These are phyloP conservation scores for Fusarium albosuccineum DNA, from an alignment of 2,329 filamentous ascomycete genomes.

Conservation along the genomic window DNA sequence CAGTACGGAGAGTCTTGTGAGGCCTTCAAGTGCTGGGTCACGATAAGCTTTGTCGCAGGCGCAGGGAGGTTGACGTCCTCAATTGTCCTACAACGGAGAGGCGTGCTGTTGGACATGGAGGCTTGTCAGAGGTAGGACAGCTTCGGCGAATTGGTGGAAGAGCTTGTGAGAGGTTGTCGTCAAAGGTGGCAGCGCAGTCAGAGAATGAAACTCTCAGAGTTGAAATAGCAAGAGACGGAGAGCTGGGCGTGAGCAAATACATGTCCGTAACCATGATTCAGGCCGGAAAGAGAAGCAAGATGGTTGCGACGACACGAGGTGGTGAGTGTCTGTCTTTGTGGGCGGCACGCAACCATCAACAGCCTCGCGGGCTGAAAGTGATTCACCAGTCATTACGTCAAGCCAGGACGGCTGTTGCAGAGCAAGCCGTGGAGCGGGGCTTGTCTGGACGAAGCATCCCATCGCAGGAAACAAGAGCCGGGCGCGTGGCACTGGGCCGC, in stretches of 20 bases:
- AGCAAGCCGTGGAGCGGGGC: conserved; percentile 8
- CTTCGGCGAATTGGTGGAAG: conserved; percentile 9
- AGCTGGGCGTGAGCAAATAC: conserved; percentile 21
- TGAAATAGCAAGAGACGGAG: conserved; percentile 5
- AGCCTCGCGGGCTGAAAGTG: conserved; percentile 14
- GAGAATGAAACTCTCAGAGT: conserved; percentile 11
- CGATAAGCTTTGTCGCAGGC: conserved; percentile 60
- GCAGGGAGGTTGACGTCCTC: conserved; percentile 54
- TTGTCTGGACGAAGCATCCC: conserved; percentile 2
- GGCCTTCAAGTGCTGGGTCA: conserved; percentile 58
- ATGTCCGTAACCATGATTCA: conserved; percentile 25
- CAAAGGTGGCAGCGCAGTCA: neutral
- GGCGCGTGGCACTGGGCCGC: conserved; percentile 9
- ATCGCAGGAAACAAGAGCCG: neutral
- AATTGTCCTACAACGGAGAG: conserved; percentile 43
- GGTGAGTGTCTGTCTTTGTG: conserved; percentile 20
- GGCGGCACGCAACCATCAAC: conserved; percentile 1
- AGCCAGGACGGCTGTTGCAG: conserved; percentile 8
- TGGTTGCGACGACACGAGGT: neutral
- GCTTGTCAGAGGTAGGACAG: neutral
- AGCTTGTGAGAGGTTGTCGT: conserved; percentile 4
- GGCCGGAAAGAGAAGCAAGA: neutral
- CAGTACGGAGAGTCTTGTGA: conserved; percentile 53
- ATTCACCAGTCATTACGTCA: conserved; percentile 34
- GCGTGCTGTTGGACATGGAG: conserved; percentile 42